Evolutionary conservation across 331 rosid species (phyloP).

Genomic region (Phaseolus coccineus): DNA sequence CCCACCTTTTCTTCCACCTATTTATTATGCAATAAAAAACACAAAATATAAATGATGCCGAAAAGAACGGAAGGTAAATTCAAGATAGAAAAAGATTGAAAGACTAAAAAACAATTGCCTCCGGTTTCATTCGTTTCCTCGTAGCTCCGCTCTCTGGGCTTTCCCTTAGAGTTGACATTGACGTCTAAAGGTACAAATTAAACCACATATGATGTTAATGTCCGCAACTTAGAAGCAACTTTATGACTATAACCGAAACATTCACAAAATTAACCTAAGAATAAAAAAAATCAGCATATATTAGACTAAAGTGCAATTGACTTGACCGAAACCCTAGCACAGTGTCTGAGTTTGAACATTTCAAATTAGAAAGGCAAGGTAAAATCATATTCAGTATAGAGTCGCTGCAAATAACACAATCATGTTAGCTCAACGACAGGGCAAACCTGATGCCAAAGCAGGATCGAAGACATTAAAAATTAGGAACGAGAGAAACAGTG

Average conservation of each 20-base stretch:
- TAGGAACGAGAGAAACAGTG: neutral
- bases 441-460: neutral
- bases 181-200: constrained; percentile 25
- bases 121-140: constrained; percentile 70
- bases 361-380: neutral
- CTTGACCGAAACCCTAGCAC: constrained; percentile 20
- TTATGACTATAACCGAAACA: neutral
- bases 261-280: constrained; percentile 1
- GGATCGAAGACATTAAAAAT: constrained; percentile 11
- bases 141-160: constrained; percentile 45
- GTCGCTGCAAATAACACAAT: neutral
- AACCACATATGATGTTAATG: constrained; percentile 1
- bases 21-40: neutral
- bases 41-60: neutral
- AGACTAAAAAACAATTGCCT: constrained; percentile 44
- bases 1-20: constrained; percentile 54
- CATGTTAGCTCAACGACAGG: constrained; percentile 17
- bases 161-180: constrained; percentile 53
- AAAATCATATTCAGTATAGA: constrained; percentile 7
- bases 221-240: neutral
- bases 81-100: constrained; percentile 5
- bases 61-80: constrained; percentile 11
- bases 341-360: neutral
- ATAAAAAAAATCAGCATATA: neutral
- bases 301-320: constrained; percentile 15